Conservation (phyloP, 2,329 filamentous ascomycete genomes). For the Pyrenochaeta sp. region DNA sequence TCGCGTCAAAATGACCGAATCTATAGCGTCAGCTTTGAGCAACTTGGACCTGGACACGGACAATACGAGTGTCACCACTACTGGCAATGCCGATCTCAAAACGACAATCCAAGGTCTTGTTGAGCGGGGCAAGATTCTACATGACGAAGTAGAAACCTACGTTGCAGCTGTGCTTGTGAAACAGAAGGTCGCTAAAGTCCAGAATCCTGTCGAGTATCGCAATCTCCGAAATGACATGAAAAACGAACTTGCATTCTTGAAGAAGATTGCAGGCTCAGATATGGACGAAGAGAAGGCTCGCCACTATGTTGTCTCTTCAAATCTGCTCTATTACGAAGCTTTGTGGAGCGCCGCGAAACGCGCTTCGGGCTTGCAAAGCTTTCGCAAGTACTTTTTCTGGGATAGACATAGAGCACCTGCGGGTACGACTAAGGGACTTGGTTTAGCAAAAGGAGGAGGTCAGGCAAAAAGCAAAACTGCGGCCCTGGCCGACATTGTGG, state of each 20-base stretch:
- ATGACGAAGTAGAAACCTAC: slow-evolving; percentile 54
- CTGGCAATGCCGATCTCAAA: slow-evolving; percentile 26
- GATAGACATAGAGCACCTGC: slow-evolving; percentile 27
- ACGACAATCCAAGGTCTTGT: slow-evolving; percentile 43
- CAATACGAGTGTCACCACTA: slow-evolving; percentile 5
- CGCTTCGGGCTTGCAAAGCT: slow-evolving; percentile 64
- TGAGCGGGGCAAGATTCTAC: slow-evolving; percentile 48
- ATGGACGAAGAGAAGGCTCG: slow-evolving; percentile 43
- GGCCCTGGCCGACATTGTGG: slow-evolving; percentile 71
- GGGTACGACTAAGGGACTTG: slow-evolving; percentile 35
- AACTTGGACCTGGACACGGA: slow-evolving; percentile 19
- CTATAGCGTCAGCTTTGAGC: slow-evolving; percentile 14
- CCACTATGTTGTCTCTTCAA: slow-evolving; percentile 71
- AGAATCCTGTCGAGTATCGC: slow-evolving; percentile 48
- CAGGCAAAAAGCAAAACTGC: slow-evolving; percentile 57
- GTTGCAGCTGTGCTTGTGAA: slow-evolving; percentile 43
- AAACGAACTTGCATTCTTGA: slow-evolving; percentile 45
- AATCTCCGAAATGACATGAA: slow-evolving; percentile 45
- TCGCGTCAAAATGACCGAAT: slow-evolving; percentile 23
- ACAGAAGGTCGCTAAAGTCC: slow-evolving; percentile 42
- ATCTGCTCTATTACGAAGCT: slow-evolving; percentile 70
- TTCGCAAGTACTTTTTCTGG: slow-evolving; percentile 54
- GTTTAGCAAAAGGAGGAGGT: slow-evolving; percentile 40
- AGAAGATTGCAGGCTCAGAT: slow-evolving; percentile 34
- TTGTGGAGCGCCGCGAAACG: slow-evolving; percentile 70